Base-by-base conservation (phyloP, 2,329 filamentous ascomycete species). In the Cyphellophora europaea region DNA sequence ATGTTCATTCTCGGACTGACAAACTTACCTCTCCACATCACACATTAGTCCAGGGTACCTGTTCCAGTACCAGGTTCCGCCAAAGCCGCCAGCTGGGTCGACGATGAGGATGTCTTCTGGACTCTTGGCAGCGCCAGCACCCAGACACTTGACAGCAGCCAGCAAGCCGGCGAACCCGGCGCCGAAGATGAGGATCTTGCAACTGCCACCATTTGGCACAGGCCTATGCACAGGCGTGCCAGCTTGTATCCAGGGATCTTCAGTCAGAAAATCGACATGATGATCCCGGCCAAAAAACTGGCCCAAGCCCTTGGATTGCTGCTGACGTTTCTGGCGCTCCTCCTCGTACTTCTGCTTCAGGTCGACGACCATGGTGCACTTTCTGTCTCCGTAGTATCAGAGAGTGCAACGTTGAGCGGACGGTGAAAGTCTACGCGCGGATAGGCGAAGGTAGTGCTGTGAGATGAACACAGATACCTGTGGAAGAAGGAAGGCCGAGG, bases 11-110 rank as follows among this genome's bases (percentile, higher is more conserved):
- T n/a, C n/a, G n/a, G n/a, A n/a, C n/a, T n/a, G 21, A 25, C 8
- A n/a, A n/a, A 25, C 21, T 8, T n/a, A 25, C 21, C 21, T 25
- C 21, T 25, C 21, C 8, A 25, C 54, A 45, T 79, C 75, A 49
- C 72, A 78, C 48, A 54, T 55, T 3, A 66, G 41, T 2, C 66
- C 66, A 4, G 66, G 65, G 38, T 69, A 69, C 4, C 61, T 53
- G 33, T 69, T 67, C 59, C 61, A 67, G 41, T 65, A 68, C 54
- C 65, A 69, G 0, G 48, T 50, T 0, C 49, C 49, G 2, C 65
- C 64, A 45, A 65, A 66, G 5, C 61, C 63, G 3, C 61, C 62
- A 3, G 63, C 65, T 12, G 53, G 32, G 13, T 50, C 47, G 14
- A 43, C 28, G n/a, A 43, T 38, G 11, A 35, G 30, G 3, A 48